Evolutionary conservation across 352 stramenopile species (phyloP).

Genomic region (Globisporangium megalacanthum): DNA sequence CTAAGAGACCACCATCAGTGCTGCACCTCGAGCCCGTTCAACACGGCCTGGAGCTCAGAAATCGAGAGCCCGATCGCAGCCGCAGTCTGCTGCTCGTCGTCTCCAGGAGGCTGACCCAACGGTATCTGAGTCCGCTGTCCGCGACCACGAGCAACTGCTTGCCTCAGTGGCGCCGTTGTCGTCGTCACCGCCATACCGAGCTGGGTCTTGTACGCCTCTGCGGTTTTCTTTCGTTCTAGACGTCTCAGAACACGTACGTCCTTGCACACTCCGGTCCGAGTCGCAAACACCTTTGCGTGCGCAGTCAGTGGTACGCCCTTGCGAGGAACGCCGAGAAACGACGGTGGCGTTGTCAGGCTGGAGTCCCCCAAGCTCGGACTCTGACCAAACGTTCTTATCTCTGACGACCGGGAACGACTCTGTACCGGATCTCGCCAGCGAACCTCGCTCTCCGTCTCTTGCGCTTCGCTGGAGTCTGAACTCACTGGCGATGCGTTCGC

Average conservation of each 20-base stretch:
- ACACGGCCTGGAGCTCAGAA: constrained; percentile 7
- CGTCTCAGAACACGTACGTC: constrained; percentile 44
- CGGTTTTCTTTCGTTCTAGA: constrained; percentile 36
- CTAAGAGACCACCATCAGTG: too few relatives aligned
- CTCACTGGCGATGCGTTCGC: background rate
- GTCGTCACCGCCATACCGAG: constrained; percentile 17
- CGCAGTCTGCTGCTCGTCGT: constrained; percentile 11
- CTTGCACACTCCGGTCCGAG: constrained; percentile 27
- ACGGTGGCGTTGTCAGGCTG: constrained; percentile 4
- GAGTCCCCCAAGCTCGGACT: background rate
- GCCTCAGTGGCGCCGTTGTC: background rate
- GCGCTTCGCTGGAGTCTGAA: background rate
- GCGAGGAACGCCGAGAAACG: constrained; percentile 34
- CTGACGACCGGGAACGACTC: constrained; percentile 3
- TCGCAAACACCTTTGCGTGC: constrained; percentile 36
- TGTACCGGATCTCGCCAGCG: constrained; percentile 44
- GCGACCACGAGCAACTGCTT: background rate
- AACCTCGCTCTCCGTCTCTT: constrained; percentile 2
- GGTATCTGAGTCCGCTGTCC: too few relatives aligned
- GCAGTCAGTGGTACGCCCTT: constrained; percentile 39
- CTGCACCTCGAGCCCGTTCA: background rate
- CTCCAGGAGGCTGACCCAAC: background rate
- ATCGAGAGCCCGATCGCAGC: constrained; percentile 22
- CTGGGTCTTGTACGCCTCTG: constrained; percentile 30
- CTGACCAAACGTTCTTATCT: background rate